Percentiles rank a stretch among this genome's conserved stretches.
These are phyloP conservation scores for Xenosphaeropsis pyriputrescens DNA, from an alignment of 2,329 filamentous ascomycete species.

Conservation along the genomic window DNA sequence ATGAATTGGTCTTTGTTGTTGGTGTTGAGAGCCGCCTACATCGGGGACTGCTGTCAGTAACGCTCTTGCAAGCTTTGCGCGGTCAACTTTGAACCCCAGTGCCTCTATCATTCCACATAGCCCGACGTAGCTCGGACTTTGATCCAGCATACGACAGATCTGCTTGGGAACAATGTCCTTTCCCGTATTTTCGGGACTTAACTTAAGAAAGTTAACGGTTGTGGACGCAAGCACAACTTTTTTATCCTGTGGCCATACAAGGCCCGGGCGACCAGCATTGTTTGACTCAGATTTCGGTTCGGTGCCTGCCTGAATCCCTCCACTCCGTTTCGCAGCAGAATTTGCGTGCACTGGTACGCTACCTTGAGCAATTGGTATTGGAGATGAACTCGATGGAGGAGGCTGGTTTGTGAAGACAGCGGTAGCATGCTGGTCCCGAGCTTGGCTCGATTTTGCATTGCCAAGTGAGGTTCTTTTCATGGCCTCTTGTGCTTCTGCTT, in stretches of 20 bases:
- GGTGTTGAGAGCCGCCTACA: not conserved
- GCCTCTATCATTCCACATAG: conserved; percentile 5
- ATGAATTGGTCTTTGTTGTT: too few relatives aligned
- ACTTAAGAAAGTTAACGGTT: conserved; percentile 1
- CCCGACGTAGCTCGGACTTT: conserved; percentile 3
- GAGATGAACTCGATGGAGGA: not conserved
- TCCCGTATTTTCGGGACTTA: conserved; percentile 1
- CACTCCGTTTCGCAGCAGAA: not conserved
- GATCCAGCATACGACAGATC: conserved; percentile 2
- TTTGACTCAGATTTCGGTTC: not conserved
- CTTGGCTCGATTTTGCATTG: not conserved
- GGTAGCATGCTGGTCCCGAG: not conserved
- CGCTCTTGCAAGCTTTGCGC: conserved; percentile 2
- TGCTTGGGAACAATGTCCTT: conserved; percentile 2
- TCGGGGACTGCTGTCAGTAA: conserved; percentile 1
- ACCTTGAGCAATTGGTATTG: not conserved
- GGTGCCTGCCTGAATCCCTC: not conserved
- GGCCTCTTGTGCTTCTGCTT: not conserved
- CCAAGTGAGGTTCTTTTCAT: too few relatives aligned
- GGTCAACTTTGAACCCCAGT: conserved; percentile 3
- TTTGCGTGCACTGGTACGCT: not conserved
- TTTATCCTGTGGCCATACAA: conserved; percentile 2
- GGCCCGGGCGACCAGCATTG: not conserved
- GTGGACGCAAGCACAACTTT: conserved; percentile 1
- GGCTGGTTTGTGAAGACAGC: not conserved